Conservation (phyloP, 176 grass and related monocot species). For the Otatea glauca region DNA sequence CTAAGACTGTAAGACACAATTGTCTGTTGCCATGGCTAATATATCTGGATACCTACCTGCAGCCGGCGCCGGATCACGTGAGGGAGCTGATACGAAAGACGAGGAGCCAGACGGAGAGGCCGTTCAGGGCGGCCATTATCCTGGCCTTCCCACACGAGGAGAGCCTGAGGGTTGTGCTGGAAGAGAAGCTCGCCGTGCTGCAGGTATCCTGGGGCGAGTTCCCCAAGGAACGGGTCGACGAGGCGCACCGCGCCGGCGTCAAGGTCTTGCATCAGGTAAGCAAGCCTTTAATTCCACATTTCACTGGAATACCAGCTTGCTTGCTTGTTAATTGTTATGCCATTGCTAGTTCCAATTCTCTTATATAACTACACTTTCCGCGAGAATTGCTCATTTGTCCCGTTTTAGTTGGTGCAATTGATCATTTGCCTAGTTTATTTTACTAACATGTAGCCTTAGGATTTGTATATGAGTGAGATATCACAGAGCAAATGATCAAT, state of each 20-base stretch:
- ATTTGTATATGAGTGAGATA: no score
- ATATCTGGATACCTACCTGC: neutral
- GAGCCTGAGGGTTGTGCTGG: constrained; percentile 78
- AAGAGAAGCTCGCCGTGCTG: constrained; percentile 79
- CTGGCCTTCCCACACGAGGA: constrained; percentile 78
- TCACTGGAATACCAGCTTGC: neutral
- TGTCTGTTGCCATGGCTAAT: no score
- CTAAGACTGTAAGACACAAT: neutral
- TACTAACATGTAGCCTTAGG: no score
- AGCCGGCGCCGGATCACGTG: constrained; percentile 83
- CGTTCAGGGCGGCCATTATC: constrained; percentile 76
- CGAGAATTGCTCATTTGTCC: no score
- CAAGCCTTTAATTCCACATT: neutral
- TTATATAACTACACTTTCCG: neutral
- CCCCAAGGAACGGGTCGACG: constrained; percentile 62
- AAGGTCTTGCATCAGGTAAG: constrained; percentile 94
- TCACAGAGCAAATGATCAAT: no score
- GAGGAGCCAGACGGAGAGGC: constrained; percentile 70
- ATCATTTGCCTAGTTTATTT: no score
- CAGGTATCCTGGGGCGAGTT: constrained; percentile 96
- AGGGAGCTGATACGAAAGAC: constrained; percentile 75
- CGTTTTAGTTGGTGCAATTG: no score
- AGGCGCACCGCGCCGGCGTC: constrained; percentile 81
- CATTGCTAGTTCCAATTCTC: neutral
- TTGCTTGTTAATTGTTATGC: neutral